Evolutionary conservation across 2,329 filamentous ascomycete genomes (phyloP).

Genomic region (Calonectria fujianensis): DNA sequence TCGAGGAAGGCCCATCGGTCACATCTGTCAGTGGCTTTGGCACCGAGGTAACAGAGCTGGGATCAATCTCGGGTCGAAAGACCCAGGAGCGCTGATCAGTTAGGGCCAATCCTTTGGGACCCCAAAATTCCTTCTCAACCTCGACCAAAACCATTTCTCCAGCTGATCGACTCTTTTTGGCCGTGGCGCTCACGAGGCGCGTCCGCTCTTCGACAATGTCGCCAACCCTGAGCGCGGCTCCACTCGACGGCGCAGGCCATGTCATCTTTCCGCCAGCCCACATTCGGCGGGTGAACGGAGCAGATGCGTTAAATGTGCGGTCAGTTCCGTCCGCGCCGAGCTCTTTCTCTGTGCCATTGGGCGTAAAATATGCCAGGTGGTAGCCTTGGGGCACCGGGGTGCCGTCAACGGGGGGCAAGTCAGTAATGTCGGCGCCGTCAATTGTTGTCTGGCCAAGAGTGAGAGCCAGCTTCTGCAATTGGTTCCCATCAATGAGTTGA

Average conservation of each 20-base stretch:
- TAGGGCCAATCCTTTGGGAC: constrained; percentile 69
- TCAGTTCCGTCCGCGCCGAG: constrained; percentile 78
- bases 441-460: constrained; percentile 72
- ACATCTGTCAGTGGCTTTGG: constrained; percentile 47
- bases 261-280: constrained; percentile 79
- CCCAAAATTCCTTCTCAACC: constrained; percentile 76
- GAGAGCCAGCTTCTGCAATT: constrained; percentile 76
- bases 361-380: constrained; percentile 79
- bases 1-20: constrained; percentile 50
- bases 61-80: constrained; percentile 63
- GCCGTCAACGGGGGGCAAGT: constrained; percentile 61
- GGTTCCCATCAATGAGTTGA: constrained; percentile 77
- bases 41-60: constrained; percentile 39
- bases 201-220: constrained; percentile 75
- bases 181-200: constrained; percentile 69
- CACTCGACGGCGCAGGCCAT: constrained; percentile 62
- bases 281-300: constrained; percentile 79
- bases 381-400: constrained; percentile 75
- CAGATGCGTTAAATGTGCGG: constrained; percentile 74
- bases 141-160: constrained; percentile 79
- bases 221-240: constrained; percentile 67
- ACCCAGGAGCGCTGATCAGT: constrained; percentile 73
- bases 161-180: constrained; percentile 73
- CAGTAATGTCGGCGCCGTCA: constrained; percentile 62
- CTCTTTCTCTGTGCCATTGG: constrained; percentile 70